Evolutionary conservation across 768 basidiomycete species (phyloP).

Genomic region (Panus rudis): DNA sequence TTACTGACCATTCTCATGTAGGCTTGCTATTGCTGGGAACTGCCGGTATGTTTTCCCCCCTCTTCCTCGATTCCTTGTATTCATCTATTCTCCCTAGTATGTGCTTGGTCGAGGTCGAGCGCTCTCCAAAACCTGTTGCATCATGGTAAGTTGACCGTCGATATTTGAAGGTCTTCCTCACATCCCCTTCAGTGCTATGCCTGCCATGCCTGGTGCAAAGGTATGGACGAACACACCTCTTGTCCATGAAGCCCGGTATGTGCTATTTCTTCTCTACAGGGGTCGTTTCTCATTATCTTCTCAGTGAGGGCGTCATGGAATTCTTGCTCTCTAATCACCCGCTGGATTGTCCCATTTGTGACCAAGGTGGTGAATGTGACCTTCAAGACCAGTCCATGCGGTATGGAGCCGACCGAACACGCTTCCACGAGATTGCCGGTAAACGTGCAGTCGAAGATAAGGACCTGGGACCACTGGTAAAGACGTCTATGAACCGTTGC

Average conservation of each 20-base stretch:
- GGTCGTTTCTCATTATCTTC: background rate
- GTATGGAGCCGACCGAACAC: constrained; percentile 93
- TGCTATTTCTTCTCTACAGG: background rate
- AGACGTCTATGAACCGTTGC: constrained; percentile 98
- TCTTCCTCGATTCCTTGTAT: constrained; percentile 1
- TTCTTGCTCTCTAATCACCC: constrained; percentile 97
- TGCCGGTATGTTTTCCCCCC: constrained; percentile 60
- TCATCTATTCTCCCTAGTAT: constrained; percentile 50
- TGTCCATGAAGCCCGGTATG: constrained; percentile 78
- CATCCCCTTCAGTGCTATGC: constrained; percentile 70
- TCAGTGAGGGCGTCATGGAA: constrained; percentile 97
- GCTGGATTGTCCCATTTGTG: constrained; percentile 96
- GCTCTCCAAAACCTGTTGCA: constrained; percentile 90
- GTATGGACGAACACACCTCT: constrained; percentile 92
- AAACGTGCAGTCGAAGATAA: constrained; percentile 99
- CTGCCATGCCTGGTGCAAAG: constrained; percentile 90
- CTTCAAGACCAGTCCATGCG: constrained; percentile 99
- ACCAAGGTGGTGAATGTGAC: constrained; percentile 98
- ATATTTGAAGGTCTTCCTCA: constrained; percentile 4
- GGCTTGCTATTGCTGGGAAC: constrained; percentile 95
- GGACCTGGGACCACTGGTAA: constrained; percentile 94
- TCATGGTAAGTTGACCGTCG: constrained; percentile 57
- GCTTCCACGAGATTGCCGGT: constrained; percentile 97
- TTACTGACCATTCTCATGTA: constrained; percentile 21
- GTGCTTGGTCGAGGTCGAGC: constrained; percentile 97